A percentile compares a stretch with the other conserved stretches of the same genome.
These are phyloP conservation scores for Nepenthes mirabilis DNA, from an alignment of 148 eudicot species.

Conservation along the genomic window DNA sequence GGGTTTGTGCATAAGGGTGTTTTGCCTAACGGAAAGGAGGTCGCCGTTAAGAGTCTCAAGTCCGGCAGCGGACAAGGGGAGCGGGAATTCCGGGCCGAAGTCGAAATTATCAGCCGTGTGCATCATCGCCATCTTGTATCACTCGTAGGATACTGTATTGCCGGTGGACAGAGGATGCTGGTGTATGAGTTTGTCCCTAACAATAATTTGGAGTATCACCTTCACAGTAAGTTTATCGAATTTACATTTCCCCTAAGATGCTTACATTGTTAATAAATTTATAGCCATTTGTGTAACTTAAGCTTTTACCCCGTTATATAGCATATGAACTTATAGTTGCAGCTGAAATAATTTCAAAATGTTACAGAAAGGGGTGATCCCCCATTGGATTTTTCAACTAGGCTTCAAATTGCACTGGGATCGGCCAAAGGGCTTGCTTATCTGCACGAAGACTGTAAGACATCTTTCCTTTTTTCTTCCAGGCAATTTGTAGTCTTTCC, in stretches of 20 bases:
- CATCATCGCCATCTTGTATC: slow-evolving; percentile 86
- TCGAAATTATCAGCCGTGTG: slow-evolving; percentile 79
- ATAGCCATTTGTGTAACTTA: no score
- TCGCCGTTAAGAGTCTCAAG: slow-evolving; percentile 77
- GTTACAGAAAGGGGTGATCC: slow-evolving; percentile 35
- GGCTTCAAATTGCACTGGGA: slow-evolving; percentile 77
- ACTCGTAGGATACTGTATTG: slow-evolving; percentile 69
- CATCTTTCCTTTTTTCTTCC: neutral
- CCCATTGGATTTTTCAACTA: slow-evolving; percentile 48
- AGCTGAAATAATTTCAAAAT: no score
- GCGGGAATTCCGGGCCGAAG: slow-evolving; percentile 69
- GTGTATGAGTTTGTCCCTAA: slow-evolving; percentile 77
- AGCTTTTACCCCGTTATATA: no score
- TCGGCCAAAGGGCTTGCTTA: slow-evolving; percentile 86
- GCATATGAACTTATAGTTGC: no score
- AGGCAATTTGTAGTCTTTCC: neutral
- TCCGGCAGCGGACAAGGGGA: slow-evolving; percentile 87
- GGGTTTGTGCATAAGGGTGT: slow-evolving; percentile 68
- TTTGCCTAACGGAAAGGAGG: slow-evolving; percentile 39
- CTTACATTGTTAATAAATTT: no score
- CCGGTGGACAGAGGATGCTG: slow-evolving; percentile 51
- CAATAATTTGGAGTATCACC: slow-evolving; percentile 58
- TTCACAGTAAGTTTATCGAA: slow-evolving; percentile 40
- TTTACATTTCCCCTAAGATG: neutral
- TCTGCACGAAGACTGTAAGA: slow-evolving; percentile 85